Evolutionary conservation across 1,284 basidiomycete genomes (phyloP).

Genomic region (Sporisorium reilianum): DNA sequence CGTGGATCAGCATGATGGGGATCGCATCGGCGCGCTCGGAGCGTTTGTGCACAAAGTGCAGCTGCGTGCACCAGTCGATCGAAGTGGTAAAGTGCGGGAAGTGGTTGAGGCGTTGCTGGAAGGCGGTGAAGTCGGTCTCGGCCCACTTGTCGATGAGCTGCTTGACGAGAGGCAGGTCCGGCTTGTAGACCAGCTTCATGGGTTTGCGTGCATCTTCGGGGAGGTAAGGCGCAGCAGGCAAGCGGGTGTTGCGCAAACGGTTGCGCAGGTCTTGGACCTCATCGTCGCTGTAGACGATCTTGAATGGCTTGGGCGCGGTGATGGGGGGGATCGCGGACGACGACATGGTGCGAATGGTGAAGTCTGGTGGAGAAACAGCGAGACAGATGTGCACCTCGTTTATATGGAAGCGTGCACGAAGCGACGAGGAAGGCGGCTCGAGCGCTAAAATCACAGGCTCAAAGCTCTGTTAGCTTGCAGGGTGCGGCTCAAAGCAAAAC

Average conservation of each 20-base stretch:
- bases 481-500: too few relatives aligned
- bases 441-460: too few relatives aligned
- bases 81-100: conserved; percentile 57
- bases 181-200: conserved; percentile 30
- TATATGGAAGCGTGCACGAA: too few relatives aligned
- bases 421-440: too few relatives aligned
- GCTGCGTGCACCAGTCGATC: conserved; percentile 57
- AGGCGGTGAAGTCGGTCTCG: conserved; percentile 33
- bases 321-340: conserved; percentile 37
- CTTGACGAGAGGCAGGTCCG: conserved; percentile 38
- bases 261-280: conserved; percentile 43
- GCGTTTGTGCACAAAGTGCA: conserved; percentile 57
- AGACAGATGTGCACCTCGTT: too few relatives aligned
- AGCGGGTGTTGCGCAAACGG: conserved; percentile 45
- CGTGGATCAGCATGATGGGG: conserved; percentile 63
- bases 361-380: too few relatives aligned
- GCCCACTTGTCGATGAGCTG: conserved; percentile 36
- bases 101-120: conserved; percentile 32
- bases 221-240: conserved; percentile 43
- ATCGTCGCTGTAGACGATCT: conserved; percentile 43
- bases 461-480: too few relatives aligned
- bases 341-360: conserved; percentile 2
- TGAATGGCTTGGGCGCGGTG: conserved; percentile 47
- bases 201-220: conserved; percentile 36
- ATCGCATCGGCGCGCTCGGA: conserved; percentile 53